Base-by-base conservation (phyloP, 139 green algal species). In the Pseudopediastrum boryanum region DNA sequence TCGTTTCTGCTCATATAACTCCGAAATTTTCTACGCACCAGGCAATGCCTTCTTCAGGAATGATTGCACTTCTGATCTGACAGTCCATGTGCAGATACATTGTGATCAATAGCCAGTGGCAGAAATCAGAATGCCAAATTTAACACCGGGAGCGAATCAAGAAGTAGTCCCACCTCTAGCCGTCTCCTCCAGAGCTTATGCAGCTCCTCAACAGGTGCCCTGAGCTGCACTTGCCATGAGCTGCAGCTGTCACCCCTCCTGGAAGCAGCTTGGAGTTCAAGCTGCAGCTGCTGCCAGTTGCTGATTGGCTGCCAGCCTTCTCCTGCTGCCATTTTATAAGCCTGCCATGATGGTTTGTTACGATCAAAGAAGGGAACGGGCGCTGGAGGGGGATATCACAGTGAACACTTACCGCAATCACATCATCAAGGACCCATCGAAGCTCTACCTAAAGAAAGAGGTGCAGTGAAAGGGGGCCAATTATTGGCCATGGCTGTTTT, bases 381-480 rank as follows among this genome's bases (percentile, higher is more conserved):
- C 10, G 10, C 25, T 71, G 36, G 27, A 71, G 27, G 33, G 27
- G 62, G 36, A 25, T 8, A 29, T n/a, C 46, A 41, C 41, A 23
- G 31, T n/a, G 27, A 8, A 29, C 16, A 33, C 69, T 54, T 66
- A 80, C 84, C 16, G 79, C 80, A 29, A 93, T 73, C 12, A 80
- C 68, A 46, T 95, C 91, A 42, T 95, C 90, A 63, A 95, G 80
- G 51, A 94, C 83, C 91, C 91, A 95, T 25, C 73, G 75, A 8
- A 95, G 75, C 82, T 95, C 91, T 8, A 70, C 76, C 82, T 94
- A 85, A n/a, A n/a, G n/a, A n/a, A n/a, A 16, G 51, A 4, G 7
- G 38, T 46, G 46, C 23, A 50, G 38, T 16, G 48, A 19, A 58
- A n/a, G 16, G 48, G 13, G 48, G 16, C 16, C 16, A 58, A n/a